Conservation (phyloP, 225 moss, liverwort and hornwort genomes). For the Polytrichum formosum region DNA sequence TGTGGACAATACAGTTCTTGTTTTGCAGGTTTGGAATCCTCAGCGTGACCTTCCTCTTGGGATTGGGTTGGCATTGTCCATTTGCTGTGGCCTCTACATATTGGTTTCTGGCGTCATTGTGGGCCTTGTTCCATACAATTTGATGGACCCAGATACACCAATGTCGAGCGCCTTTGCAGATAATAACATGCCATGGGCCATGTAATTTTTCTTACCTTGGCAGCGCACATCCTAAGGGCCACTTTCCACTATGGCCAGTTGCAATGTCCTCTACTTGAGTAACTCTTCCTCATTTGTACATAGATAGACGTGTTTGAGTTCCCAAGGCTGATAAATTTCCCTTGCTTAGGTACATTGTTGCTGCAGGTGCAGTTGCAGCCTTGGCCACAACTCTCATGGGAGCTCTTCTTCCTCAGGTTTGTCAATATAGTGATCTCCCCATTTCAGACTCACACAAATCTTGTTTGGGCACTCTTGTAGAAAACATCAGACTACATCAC, state of each 20-base stretch:
- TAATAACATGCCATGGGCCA: constrained; percentile 93
- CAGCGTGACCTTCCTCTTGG: constrained; percentile 87
- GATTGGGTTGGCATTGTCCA: constrained; percentile 71
- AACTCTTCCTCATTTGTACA: no score
- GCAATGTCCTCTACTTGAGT: no score
- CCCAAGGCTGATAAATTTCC: not conserved
- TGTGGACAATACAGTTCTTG: not conserved
- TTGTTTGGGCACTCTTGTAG: no score
- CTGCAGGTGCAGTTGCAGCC: constrained; percentile 91
- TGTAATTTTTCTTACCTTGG: constrained; percentile 29
- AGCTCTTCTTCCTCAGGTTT: constrained; percentile 96
- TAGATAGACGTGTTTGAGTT: no score
- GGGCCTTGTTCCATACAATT: constrained; percentile 80
- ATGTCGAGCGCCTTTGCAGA: constrained; percentile 77
- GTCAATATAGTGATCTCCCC: not conserved
- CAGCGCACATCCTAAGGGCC: no score
- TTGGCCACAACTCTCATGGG: constrained; percentile 88
- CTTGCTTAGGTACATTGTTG: constrained; percentile 71
- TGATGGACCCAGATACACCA: constrained; percentile 89
- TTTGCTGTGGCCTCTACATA: constrained; percentile 84
- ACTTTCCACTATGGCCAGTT: no score
- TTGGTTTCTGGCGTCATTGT: constrained; percentile 88
- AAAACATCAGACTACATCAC: no score
- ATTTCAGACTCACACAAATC: no score
- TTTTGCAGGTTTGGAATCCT: constrained; percentile 74